Base-by-base conservation (phyloP, 805 yeast species). In the Candida anglica region DNA sequence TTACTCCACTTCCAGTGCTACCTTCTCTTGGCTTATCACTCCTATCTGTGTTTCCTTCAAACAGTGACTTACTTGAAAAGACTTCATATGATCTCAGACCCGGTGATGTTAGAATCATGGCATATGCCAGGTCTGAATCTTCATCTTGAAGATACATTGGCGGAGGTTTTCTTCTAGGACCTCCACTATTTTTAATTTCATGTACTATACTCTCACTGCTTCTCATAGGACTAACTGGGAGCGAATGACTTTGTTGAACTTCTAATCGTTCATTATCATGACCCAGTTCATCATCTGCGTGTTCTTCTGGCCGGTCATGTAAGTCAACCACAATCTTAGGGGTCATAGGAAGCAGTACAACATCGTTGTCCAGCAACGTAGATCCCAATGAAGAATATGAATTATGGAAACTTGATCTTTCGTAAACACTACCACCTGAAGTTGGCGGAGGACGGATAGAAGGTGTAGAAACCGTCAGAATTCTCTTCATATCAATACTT, bases 401-500 rank as follows among this genome's bases (percentile, higher is more conserved):
- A 21, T 42, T 41, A 37, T 46, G 48, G 17, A 28, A 39, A 10
- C 15, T 25, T 17, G 23, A 6, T 26, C 33, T 30, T 11, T 27
- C 32, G 29, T 6, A 27, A 19, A 21, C 29, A 5, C 25, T 25
- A 13, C 23, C 23, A 4, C 20, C 30, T 6, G 26, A 23, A 23
- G 26, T 6, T 15, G 29, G 29, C 9, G 19, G 18, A 34, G 24
- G 26, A 22, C 33, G 25, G 19, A 11, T 19, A 20, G 15, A 29
- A 18, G n/a, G 28, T 29, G 16, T 27, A 14, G 9, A 13, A 25
- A 27, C 26, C 3, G 61, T 49, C 16, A 39, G 36, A n/a, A 54
- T 41, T 15, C 63, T 41, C 31, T 60, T 56, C 56, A 44, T 56
- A 28, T 66, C 69, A 23, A 66, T 54, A 30, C 63, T 53, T 19